Conservation (phyloP, 1,284 basidiomycete species). For the Trametes sp. region DNA sequence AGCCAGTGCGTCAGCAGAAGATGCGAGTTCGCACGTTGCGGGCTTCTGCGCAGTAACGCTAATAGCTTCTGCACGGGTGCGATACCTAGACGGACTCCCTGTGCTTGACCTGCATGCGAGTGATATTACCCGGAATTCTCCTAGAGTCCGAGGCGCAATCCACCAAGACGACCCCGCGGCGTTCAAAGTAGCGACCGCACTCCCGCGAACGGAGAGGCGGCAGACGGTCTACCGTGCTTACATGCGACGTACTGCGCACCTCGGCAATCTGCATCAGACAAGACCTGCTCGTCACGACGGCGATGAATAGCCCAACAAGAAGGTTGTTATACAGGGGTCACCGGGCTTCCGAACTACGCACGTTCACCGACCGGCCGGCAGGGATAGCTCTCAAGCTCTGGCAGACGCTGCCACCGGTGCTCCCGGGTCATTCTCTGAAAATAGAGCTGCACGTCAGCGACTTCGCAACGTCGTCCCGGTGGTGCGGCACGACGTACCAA, state of each 20-base stretch:
- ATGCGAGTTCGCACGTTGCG: too few relatives aligned
- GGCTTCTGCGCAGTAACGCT: too few relatives aligned
- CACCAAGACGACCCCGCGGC: too few relatives aligned
- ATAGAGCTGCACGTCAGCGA: neutral
- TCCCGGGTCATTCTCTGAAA: neutral
- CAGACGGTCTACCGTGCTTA: neutral
- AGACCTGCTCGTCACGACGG: neutral
- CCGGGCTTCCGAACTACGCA: neutral
- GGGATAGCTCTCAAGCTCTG: neutral
- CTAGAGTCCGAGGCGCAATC: too few relatives aligned
- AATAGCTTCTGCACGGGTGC: too few relatives aligned
- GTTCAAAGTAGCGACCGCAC: too few relatives aligned
- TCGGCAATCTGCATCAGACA: neutral
- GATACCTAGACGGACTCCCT: too few relatives aligned
- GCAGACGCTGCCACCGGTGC: neutral
- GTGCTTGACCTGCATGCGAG: too few relatives aligned
- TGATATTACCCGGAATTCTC: too few relatives aligned
- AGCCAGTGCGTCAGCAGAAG: too few relatives aligned
- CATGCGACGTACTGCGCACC: neutral
- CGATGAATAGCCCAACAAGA: neutral
- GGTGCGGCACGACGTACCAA: neutral
- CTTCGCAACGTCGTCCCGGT: neutral
- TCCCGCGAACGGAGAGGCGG: too few relatives aligned
- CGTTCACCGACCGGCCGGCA: neutral
- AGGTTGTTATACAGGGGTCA: neutral